phyloP scores from a whole-genome alignment of 140 eudicot genomes.

The Oenanthe javanica region DNA sequence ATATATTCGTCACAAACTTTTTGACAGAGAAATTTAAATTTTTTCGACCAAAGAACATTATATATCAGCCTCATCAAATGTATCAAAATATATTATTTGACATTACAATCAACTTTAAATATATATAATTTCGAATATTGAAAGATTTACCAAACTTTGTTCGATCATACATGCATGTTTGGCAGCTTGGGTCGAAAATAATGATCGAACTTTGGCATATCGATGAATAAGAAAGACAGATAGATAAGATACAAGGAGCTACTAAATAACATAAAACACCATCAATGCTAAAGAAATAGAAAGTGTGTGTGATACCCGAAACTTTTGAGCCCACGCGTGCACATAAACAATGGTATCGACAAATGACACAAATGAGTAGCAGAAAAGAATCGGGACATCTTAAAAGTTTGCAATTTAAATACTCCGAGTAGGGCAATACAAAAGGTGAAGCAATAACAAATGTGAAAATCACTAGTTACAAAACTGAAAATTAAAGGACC shows the following conservation, averaged over 20 bases:
- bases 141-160: not conserved
- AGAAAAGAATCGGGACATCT: not conserved
- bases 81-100: too few species aligned
- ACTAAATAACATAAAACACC: not conserved
- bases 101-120: too few species aligned
- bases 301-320: not conserved
- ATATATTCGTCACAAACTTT: too few species aligned
- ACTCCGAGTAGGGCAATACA: not conserved
- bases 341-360: not conserved
- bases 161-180: not conserved
- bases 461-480: not conserved
- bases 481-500: not conserved
- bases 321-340: slow-evolving; percentile 11
- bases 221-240: not conserved
- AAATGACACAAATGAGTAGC: too few species aligned
- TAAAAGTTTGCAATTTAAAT: not conserved
- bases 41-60: too few species aligned
- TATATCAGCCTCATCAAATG: too few species aligned
- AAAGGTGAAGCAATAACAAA: not conserved
- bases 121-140: too few species aligned
- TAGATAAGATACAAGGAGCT: not conserved
- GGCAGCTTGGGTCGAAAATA: not conserved
- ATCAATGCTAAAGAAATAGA: not conserved
- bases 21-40: too few species aligned
- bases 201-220: not conserved